Percentiles rank a stretch among this genome's conserved stretches.
Evolutionary conservation across 2,329 filamentous ascomycete species (phyloP).

Genomic region (Pyrenophora tritici-repentis): DNA sequence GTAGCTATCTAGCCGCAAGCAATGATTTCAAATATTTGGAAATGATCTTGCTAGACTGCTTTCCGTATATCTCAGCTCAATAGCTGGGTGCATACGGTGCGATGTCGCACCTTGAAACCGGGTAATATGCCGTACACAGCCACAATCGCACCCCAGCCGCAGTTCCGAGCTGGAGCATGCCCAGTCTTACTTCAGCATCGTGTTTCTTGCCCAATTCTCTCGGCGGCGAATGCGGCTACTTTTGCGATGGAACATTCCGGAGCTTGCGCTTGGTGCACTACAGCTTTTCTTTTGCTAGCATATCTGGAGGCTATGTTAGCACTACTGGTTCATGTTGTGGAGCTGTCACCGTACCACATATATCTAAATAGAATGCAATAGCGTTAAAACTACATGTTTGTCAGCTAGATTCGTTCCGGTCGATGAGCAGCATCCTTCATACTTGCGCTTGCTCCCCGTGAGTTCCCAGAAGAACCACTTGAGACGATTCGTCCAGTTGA

Average conservation of each 20-base stretch:
- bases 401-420: conserved; percentile 9
- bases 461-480: conserved; percentile 63
- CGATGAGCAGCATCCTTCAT: background rate
- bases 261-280: conserved; percentile 12
- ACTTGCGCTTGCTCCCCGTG: conserved; percentile 61
- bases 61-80: background rate
- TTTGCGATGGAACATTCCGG: background rate
- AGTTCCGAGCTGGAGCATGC: conserved; percentile 16
- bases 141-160: conserved; percentile 36
- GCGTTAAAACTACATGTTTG: conserved; percentile 63
- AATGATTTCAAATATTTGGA: background rate
- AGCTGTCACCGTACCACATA: conserved; percentile 57
- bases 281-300: conserved; percentile 46
- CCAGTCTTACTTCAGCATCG: conserved; percentile 15
- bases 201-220: conserved; percentile 1
- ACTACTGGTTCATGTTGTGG: background rate
- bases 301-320: conserved; percentile 30
- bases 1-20: background rate
- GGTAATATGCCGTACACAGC: conserved; percentile 26
- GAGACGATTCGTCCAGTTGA: conserved; percentile 68
- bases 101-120: conserved; percentile 1
- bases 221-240: conserved; percentile 16
- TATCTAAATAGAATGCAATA: conserved; percentile 66
- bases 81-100: background rate
- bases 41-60: background rate